A percentile compares a stretch with the other conserved stretches of the same genome.
phyloP scores from a whole-genome alignment of 2,329 filamentous ascomycete species.

The Ascochyta lentis region DNA sequence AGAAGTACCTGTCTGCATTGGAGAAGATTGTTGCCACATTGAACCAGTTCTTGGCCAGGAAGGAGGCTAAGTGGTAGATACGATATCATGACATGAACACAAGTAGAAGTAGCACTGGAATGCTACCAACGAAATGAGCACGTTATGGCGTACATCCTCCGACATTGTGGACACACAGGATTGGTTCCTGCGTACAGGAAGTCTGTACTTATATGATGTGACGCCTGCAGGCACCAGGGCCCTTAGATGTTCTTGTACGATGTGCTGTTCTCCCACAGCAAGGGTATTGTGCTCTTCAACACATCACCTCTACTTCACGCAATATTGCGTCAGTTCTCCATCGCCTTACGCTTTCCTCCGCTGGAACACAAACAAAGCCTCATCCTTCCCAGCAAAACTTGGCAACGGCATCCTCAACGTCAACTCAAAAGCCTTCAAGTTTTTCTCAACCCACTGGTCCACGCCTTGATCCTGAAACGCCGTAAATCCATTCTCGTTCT shows the following conservation, averaged over 20 bases:
- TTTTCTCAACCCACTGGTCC: slow-evolving; percentile 69
- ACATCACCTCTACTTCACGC: not conserved
- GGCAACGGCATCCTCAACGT: slow-evolving; percentile 71
- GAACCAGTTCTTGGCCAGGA: slow-evolving; percentile 60
- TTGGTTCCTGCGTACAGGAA: not conserved
- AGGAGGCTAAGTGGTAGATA: slow-evolving; percentile 44
- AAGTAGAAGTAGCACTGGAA: not conserved
- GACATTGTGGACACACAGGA: not conserved
- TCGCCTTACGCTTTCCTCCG: slow-evolving; percentile 30
- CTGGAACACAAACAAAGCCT: slow-evolving; percentile 72
- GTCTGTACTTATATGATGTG: not conserved
- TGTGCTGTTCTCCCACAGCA: not conserved
- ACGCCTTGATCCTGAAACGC: slow-evolving; percentile 69
- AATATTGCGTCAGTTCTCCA: not conserved
- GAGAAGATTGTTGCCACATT: slow-evolving; percentile 81
- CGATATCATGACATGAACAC: not conserved
- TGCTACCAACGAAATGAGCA: not conserved
- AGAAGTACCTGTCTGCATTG: slow-evolving; percentile 76
- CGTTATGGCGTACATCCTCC: not conserved
- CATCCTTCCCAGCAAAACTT: slow-evolving; percentile 79
- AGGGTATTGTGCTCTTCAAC: not conserved
- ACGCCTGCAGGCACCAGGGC: not conserved
- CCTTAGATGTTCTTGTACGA: not conserved
- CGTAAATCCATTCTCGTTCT: slow-evolving; percentile 77
- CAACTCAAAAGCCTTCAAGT: slow-evolving; percentile 65